Percentiles rank a stretch among this genome's conserved stretches.
Conservation (phyloP, 2,329 filamentous ascomycete genomes). For the Nemania bipapillata region DNA sequence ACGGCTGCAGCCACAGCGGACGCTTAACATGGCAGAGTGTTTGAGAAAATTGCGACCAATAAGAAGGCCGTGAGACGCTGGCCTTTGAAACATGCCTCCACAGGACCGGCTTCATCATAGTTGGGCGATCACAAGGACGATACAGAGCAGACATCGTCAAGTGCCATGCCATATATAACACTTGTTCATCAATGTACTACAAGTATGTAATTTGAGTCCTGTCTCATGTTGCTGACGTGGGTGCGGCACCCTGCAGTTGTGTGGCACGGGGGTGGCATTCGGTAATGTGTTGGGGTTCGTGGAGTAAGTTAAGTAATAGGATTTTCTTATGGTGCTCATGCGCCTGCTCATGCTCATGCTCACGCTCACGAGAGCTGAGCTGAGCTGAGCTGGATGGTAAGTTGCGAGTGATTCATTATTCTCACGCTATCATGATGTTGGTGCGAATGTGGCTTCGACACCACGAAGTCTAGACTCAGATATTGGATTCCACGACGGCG, state of each 20-base stretch:
- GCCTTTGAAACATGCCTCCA: conserved; percentile 44
- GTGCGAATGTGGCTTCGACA: conserved; percentile 5
- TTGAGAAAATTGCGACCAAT: conserved; percentile 32
- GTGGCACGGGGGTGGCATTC: conserved; percentile 20
- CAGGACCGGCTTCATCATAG: conserved; percentile 19
- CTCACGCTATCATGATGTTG: not conserved
- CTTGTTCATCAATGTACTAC: conserved; percentile 21
- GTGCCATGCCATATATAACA: conserved; percentile 8
- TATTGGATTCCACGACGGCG: conserved; percentile 11
- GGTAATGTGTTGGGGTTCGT: not conserved
- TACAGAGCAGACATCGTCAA: conserved; percentile 16
- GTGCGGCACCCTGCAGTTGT: conserved; percentile 29
- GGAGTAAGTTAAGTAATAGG: not conserved
- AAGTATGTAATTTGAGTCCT: conserved; percentile 23
- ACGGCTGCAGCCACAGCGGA: conserved; percentile 32
- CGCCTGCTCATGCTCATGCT: too few relatives aligned
- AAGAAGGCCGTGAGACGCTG: conserved; percentile 17
- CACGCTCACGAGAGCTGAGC: not conserved
- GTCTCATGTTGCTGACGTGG: conserved; percentile 40
- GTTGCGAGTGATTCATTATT: not conserved
- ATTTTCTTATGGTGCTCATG: not conserved
- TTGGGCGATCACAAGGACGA: conserved; percentile 31
- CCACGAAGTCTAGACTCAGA: conserved; percentile 18
- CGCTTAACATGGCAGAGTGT: conserved; percentile 31
- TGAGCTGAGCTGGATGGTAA: not conserved